Evolutionary conservation across 2,329 filamentous ascomycete genomes (phyloP).

Genomic region (Diaporthe australafricana): DNA sequence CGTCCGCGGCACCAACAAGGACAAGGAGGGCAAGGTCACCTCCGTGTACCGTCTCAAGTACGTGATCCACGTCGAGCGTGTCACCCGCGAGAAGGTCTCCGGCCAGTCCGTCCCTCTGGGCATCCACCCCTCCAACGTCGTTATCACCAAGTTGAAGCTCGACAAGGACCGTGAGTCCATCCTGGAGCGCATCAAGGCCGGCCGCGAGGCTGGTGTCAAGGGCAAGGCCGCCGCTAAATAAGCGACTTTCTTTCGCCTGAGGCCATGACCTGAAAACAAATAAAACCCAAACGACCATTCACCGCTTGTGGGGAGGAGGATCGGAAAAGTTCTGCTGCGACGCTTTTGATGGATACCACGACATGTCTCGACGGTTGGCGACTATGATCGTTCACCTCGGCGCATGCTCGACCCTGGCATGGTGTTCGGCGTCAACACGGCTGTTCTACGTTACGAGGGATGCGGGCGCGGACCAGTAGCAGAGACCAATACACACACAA

Average conservation of each 20-base stretch:
- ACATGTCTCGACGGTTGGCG: conserved; percentile 23
- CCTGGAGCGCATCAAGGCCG: conserved; percentile 84
- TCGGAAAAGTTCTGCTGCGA: conserved; percentile 37
- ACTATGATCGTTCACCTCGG: conserved; percentile 14
- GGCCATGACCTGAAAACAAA: neutral
- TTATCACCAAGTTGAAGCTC: conserved; percentile 99
- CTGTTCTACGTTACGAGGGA: conserved; percentile 28
- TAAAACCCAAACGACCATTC: conserved; percentile 25
- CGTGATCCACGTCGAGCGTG: conserved; percentile 95
- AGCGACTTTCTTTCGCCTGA: conserved; percentile 38
- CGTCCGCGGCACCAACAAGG: conserved; percentile 94
- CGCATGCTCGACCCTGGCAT: conserved; percentile 30
- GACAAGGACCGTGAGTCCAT: conserved; percentile 94
- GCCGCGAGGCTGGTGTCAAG: conserved; percentile 82
- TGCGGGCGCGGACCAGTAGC: conserved; percentile 42
- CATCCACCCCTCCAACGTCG: conserved; percentile 95
- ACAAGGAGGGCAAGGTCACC: conserved; percentile 97
- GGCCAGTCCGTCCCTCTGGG: conserved; percentile 95
- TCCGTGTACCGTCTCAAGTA: conserved; percentile 99
- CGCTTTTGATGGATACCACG: conserved; percentile 36
- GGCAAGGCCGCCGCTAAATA: conserved; percentile 71
- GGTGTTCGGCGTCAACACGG: conserved; percentile 46
- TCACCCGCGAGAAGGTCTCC: conserved; percentile 96
- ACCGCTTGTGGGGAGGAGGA: conserved; percentile 37
- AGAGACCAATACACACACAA: conserved; percentile 47